Conservation (phyloP, 257 asterid species). For the Solanum neorickii region DNA sequence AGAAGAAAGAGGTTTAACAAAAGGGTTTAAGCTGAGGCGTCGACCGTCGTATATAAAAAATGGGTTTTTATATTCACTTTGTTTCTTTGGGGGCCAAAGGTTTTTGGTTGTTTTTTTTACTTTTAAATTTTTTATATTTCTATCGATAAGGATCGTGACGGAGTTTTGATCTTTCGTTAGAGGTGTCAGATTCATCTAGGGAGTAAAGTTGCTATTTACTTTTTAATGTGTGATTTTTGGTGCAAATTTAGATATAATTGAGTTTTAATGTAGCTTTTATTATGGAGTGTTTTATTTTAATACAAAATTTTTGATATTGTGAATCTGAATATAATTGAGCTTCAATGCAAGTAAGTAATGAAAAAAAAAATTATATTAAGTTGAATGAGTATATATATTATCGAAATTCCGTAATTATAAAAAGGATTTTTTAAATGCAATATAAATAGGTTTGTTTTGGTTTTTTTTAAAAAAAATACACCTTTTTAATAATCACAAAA, state of each 20-base stretch:
- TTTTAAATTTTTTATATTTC: too few relatives aligned
- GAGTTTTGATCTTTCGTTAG: background rate
- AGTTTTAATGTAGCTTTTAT: rapidly evolving
- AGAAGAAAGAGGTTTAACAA: background rate
- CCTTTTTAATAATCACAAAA: background rate
- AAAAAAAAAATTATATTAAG: too few relatives aligned
- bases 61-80: background rate
- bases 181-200: rapidly evolving
- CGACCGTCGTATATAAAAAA: background rate
- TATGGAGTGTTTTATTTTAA: rapidly evolving
- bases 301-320: too few relatives aligned
- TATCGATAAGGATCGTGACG: rapidly evolving
- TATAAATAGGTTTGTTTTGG: background rate
- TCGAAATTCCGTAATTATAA: too few relatives aligned
- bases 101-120: background rate
- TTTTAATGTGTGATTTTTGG: rapidly evolving
- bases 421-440: background rate
- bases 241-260: rapidly evolving
- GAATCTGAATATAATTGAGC: too few relatives aligned
- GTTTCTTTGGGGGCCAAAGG: background rate
- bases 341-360: rapidly evolving
- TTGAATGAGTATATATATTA: background rate
- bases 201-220: too few relatives aligned
- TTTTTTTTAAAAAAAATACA: rapidly evolving
- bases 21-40: background rate